Percentiles rank a stretch among this genome's conserved stretches.
Evolutionary conservation across 768 basidiomycete genomes (phyloP).

Genomic region (Suillus occidentalis): DNA sequence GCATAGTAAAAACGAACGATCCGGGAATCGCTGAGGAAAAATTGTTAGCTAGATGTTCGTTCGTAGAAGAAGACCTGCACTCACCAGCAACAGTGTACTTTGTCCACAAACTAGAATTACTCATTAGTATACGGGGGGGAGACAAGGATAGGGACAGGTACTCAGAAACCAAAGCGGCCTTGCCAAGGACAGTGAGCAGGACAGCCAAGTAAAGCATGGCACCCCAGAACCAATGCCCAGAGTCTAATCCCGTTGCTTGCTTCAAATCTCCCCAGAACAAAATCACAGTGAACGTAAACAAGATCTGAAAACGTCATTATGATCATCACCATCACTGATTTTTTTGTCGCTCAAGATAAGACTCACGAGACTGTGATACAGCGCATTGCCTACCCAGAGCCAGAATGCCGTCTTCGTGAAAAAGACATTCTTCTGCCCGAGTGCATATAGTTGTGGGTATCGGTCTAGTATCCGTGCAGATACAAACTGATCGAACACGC

Average conservation of each 20-base stretch:
- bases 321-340: background rate
- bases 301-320: slow-evolving; percentile 48
- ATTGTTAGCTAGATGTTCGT: slow-evolving; percentile 9
- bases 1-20: slow-evolving; percentile 96
- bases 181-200: slow-evolving; percentile 92
- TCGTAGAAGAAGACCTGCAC: slow-evolving; percentile 17
- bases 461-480: slow-evolving; percentile 94
- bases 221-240: slow-evolving; percentile 99
- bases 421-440: slow-evolving; percentile 93
- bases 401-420: slow-evolving; percentile 91
- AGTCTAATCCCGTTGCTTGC: slow-evolving; percentile 74
- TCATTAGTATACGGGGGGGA: background rate
- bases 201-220: slow-evolving; percentile 94
- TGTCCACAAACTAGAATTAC: slow-evolving; percentile 83
- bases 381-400: slow-evolving; percentile 86
- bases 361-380: slow-evolving; percentile 86
- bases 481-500: slow-evolving; percentile 98
- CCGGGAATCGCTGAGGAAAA: slow-evolving; percentile 81
- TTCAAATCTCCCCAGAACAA: slow-evolving; percentile 94
- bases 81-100: slow-evolving; percentile 94
- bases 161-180: slow-evolving; percentile 97
- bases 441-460: slow-evolving; percentile 93
- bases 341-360: background rate
- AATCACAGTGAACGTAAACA: slow-evolving; percentile 85
- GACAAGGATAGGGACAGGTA: slow-evolving; percentile 43